Conservation (phyloP, 2,329 filamentous ascomycete genomes). For the Tothia fuscella region DNA sequence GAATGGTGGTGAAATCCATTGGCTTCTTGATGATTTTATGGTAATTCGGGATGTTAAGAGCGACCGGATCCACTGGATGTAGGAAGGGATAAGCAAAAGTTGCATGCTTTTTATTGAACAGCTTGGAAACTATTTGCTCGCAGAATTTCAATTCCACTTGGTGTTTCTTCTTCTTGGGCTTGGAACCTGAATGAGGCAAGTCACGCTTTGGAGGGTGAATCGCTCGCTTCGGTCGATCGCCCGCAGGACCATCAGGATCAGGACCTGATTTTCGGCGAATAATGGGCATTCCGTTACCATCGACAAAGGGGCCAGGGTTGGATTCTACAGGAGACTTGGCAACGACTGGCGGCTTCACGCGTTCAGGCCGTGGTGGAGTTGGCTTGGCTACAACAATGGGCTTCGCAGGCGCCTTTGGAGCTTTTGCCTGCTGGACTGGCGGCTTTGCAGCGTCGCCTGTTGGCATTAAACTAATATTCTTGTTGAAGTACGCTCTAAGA, state of each 20-base stretch:
- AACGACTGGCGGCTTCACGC: slow-evolving; percentile 19
- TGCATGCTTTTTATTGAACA: slow-evolving; percentile 62
- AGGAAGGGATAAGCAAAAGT: slow-evolving; percentile 63
- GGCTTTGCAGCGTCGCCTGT: slow-evolving; percentile 30
- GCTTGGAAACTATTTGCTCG: slow-evolving; percentile 65
- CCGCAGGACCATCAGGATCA: slow-evolving; percentile 57
- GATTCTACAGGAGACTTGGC: slow-evolving; percentile 20
- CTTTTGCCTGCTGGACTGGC: slow-evolving; percentile 21
- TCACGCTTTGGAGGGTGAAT: slow-evolving; percentile 87
- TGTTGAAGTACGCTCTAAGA: slow-evolving; percentile 47
- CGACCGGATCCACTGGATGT: slow-evolving; percentile 81
- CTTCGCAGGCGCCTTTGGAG: slow-evolving; percentile 23
- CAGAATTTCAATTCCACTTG: slow-evolving; percentile 85
- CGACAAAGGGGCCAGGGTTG: slow-evolving; percentile 33
- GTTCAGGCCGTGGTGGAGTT: slow-evolving; percentile 14
- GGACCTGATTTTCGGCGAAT: too few relatives aligned
- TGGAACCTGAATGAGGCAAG: slow-evolving; percentile 70
- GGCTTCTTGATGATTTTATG: slow-evolving; percentile 91
- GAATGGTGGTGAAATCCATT: slow-evolving; percentile 85
- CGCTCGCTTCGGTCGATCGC: slow-evolving; percentile 76
- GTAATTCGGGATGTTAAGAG: slow-evolving; percentile 85
- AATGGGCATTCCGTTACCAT: slow-evolving; percentile 64
- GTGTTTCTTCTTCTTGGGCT: slow-evolving; percentile 83
- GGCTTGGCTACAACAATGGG: too few relatives aligned
- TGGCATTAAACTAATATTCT: slow-evolving; percentile 48